Conservation (phyloP, 2,329 filamentous ascomycete genomes). For the Penicillium sp. region DNA sequence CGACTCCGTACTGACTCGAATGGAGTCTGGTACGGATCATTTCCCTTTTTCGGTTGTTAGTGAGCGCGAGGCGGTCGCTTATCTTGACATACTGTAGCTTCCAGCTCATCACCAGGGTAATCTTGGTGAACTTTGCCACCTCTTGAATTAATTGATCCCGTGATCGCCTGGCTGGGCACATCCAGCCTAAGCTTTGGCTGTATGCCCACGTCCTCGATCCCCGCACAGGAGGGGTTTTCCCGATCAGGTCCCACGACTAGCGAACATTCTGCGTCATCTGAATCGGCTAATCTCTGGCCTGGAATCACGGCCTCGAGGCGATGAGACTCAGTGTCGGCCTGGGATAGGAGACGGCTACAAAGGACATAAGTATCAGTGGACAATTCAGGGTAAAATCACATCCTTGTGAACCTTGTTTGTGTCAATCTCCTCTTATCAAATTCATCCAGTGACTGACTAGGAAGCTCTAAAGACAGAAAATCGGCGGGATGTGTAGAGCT, state of each 20-base stretch:
- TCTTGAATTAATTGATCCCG: not conserved
- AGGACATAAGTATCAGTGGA: not conserved
- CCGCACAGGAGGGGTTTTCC: not conserved
- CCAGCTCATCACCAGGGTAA: not conserved
- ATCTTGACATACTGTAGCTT: not conserved
- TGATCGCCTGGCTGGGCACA: not conserved
- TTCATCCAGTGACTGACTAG: not conserved
- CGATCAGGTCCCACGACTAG: no score
- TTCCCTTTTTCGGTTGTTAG: not conserved
- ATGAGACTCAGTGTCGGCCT: not conserved
- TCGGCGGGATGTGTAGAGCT: not conserved
- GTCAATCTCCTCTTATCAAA: not conserved
- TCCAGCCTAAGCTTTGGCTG: not conserved
- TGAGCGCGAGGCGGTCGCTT: not conserved
- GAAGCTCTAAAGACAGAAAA: not conserved
- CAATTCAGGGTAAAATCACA: not conserved
- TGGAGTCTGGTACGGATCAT: not conserved
- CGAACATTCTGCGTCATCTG: not conserved
- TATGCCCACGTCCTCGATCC: not conserved
- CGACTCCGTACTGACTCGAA: not conserved
- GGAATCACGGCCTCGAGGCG: not conserved
- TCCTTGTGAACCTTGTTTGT: not conserved
- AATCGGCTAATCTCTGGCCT: not conserved
- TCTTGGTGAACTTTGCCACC: not conserved
- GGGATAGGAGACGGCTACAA: not conserved